Conservation (phyloP, 441 rosid genomes). For the Sinapis alba region DNA sequence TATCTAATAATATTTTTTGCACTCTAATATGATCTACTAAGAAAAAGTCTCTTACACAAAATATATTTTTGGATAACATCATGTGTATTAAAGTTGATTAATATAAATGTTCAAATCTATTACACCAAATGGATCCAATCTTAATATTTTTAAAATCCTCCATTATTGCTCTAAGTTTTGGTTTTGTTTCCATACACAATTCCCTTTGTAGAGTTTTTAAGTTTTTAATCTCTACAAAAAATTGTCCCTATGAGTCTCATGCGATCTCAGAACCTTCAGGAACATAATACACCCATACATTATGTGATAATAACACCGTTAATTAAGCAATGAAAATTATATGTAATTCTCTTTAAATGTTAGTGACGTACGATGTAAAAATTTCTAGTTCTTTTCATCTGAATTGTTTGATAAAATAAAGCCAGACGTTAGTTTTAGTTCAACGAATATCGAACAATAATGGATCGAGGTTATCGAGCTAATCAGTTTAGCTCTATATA, state of each 20-base stretch:
- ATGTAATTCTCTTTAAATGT: neutral
- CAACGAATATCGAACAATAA: neutral
- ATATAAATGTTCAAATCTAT: neutral
- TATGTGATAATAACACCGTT: neutral
- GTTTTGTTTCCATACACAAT: neutral
- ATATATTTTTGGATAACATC: neutral
- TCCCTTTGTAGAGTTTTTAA: neutral
- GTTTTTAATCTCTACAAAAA: neutral
- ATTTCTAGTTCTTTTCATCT: neutral
- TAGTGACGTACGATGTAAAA: neutral
- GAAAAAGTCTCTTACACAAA: slow-evolving; percentile 12
- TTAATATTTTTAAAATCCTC: neutral
- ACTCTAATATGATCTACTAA: neutral
- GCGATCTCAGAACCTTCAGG: neutral
- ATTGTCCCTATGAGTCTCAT: neutral
- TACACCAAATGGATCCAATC: neutral
- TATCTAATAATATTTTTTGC: no score
- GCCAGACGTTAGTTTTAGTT: neutral
- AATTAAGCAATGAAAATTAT: neutral
- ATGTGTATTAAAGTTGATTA: neutral
- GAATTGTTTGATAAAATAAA: neutral
- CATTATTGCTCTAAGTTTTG: neutral
- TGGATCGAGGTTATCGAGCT: neutral
- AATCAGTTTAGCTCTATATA: neutral
- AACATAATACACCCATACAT: neutral